Evolutionary conservation across 352 stramenopile genomes (phyloP), one percentile per base, ranked within the genome.

Genomic region (Phytophthora nicotianae): DNA sequence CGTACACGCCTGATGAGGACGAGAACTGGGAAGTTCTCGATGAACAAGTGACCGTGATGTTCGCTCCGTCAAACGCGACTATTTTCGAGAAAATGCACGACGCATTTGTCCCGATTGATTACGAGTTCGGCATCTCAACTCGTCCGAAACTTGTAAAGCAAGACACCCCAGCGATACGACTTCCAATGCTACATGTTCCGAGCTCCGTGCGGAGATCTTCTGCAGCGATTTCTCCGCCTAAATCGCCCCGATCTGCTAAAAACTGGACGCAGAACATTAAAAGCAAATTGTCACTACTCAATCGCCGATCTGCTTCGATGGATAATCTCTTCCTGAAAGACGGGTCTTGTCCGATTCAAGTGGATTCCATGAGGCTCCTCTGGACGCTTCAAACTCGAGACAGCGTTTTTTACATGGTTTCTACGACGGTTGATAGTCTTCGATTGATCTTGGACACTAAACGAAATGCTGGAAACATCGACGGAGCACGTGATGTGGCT

Each of bases 331-430:
- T 90, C 13, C 38, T 89, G 2, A 88, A 88, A 45, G 83, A 90
- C 47, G 83, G 82, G 0, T 90, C 82, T 0, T 77, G 80, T 32
- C 86, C 86, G 1, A 92, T 94, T 26, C 86, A 94, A 75, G 72
- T 94, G 1, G 83, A 94, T 41, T 83, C 85, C 0, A 90, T 93
- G 80, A 89, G 88, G 48, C 58, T 95, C 2, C 51, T 92, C 6
- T 95, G 86, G 86, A 93, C 83, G 1, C 62, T 95, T 37, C 78
- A 89, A 54, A 90, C 83, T 14, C 77, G 86, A 24, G 84, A 95
- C 51, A 75, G 68, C 8, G 68, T 86, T 0, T 91, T 91, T 46
- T 83, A 92, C 51, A 90, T 90, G 68, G 73, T 87, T 9, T 69
- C 78, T 0, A 77, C 87, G 1, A 75, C 72, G 0, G 40, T 84